These are phyloP conservation scores for Trichoderma cornu-damae DNA, from an alignment of 2,329 filamentous ascomycete genomes.

Conservation along the genomic window DNA sequence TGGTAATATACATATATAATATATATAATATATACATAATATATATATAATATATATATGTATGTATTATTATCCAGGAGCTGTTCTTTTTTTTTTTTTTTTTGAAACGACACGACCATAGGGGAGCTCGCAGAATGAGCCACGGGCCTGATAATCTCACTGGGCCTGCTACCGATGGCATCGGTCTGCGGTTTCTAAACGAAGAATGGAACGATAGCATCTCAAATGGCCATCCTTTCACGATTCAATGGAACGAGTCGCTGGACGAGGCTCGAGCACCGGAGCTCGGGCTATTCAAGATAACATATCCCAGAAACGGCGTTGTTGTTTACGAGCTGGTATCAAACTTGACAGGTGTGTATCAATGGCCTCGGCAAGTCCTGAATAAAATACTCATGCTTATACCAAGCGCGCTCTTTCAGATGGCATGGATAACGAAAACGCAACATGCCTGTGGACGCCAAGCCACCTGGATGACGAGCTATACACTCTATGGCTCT, in stretches of 20 bases:
- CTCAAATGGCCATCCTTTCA: conserved; percentile 29
- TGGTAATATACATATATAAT: too few relatives aligned
- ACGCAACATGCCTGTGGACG: conserved; percentile 28
- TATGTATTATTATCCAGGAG: too few relatives aligned
- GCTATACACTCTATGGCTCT: conserved; percentile 31
- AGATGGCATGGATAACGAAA: conserved; percentile 26
- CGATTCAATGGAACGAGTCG: conserved; percentile 31
- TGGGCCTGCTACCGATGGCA: conserved; percentile 21
- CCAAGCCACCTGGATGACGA: conserved; percentile 26
- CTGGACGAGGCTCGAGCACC: conserved; percentile 17
- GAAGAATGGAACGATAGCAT: conserved; percentile 34
- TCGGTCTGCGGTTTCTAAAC: conserved; percentile 32
- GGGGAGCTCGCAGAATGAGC: conserved; percentile 4
- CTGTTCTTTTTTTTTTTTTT: not conserved
- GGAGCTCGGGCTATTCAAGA: conserved; percentile 29
- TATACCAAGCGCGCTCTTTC: conserved; percentile 6
- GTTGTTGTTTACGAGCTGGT: conserved; percentile 29
- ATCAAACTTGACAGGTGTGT: conserved; percentile 31
- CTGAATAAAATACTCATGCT: not conserved
- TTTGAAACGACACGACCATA: conserved; percentile 3
- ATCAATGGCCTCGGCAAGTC: not conserved
- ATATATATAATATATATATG: too few relatives aligned
- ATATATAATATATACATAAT: too few relatives aligned
- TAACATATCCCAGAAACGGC: conserved; percentile 31
- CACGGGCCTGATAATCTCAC: conserved; percentile 6